A percentile compares a stretch with the other conserved stretches of the same genome.
phyloP scores from a whole-genome alignment of 164 flowering plant genomes.

The Warburgia ugandensis region DNA sequence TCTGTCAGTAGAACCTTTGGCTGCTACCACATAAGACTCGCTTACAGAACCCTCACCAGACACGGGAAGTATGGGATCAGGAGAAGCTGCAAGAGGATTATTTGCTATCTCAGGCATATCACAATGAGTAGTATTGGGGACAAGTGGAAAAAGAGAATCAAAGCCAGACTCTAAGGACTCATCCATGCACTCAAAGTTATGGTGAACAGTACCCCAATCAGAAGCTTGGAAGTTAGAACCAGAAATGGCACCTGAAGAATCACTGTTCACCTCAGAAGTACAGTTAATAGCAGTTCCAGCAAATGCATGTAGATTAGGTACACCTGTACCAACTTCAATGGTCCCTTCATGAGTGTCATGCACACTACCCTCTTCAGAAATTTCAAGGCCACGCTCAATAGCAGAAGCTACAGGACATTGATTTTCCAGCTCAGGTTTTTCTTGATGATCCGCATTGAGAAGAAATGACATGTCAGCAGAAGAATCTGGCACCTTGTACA shows the following conservation, averaged over 20 bases:
- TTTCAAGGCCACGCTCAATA: not conserved
- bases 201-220: not conserved
- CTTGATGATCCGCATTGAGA: not conserved
- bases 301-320: conserved; percentile 5
- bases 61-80: not conserved
- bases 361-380: not conserved
- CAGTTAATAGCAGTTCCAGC: conserved; percentile 13
- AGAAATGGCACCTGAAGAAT: conserved; percentile 11
- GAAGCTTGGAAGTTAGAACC: conserved; percentile 10
- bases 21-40: not conserved
- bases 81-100: not conserved
- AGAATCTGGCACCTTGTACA: too few relatives aligned
- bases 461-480: not conserved
- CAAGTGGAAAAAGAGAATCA: not conserved
- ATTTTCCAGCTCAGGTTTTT: too few relatives aligned
- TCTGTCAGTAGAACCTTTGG: not conserved
- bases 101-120: not conserved
- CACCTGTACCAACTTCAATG: not conserved
- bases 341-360: not conserved
- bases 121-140: not conserved
- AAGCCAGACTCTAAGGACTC: not conserved
- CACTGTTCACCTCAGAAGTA: conserved; percentile 8
- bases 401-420: too few relatives aligned
- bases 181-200: too few relatives aligned
- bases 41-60: not conserved